These are phyloP conservation scores for Ascobolus immersus DNA, from an alignment of 495 filamentous ascomycete species.

Conservation along the genomic window DNA sequence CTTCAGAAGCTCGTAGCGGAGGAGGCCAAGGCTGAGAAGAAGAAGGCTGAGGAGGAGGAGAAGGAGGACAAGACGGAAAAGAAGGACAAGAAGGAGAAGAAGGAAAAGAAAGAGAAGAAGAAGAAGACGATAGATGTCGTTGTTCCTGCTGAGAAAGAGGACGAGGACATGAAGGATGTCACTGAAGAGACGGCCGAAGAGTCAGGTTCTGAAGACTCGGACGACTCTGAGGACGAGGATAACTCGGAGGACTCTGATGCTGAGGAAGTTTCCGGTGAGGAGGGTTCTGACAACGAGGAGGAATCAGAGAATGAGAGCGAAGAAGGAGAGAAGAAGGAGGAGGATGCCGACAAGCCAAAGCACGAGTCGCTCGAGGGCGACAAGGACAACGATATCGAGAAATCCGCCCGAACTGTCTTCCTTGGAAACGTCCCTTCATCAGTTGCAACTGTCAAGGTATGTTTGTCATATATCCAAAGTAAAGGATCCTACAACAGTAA, in stretches of 20 bases:
- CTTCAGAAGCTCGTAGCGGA: slow-evolving; percentile 46
- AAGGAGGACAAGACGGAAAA: slow-evolving; percentile 21
- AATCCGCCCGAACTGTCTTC: slow-evolving; percentile 76
- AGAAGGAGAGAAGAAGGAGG: slow-evolving; percentile 3
- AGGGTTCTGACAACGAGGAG: too few species aligned
- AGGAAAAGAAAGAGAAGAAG: slow-evolving; percentile 12
- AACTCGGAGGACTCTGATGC: slow-evolving; percentile 8
- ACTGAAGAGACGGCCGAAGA: slow-evolving; percentile 4
- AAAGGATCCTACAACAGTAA: slow-evolving; percentile 11
- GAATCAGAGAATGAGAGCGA: slow-evolving; percentile 1
- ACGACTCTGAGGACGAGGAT: slow-evolving; percentile 4
- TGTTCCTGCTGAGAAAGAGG: slow-evolving; percentile 13
- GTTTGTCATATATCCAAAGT: slow-evolving; percentile 18
- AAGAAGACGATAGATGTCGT: slow-evolving; percentile 14
- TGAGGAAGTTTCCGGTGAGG: too few species aligned
- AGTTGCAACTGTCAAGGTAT: slow-evolving; percentile 54
- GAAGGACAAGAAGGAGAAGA: slow-evolving; percentile 20
- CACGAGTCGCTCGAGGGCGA: slow-evolving; percentile 29
- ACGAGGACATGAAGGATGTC: slow-evolving; percentile 16
- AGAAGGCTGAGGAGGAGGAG: slow-evolving; percentile 20
- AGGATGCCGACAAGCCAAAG: slow-evolving; percentile 15
- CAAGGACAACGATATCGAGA: slow-evolving; percentile 39
- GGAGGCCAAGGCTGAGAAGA: slow-evolving; percentile 25
- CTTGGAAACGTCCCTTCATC: slow-evolving; percentile 66
- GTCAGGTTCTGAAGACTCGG: slow-evolving; percentile 1